Evolutionary conservation across 441 rosid genomes (phyloP).

Genomic region (Gossypium armourianum): DNA sequence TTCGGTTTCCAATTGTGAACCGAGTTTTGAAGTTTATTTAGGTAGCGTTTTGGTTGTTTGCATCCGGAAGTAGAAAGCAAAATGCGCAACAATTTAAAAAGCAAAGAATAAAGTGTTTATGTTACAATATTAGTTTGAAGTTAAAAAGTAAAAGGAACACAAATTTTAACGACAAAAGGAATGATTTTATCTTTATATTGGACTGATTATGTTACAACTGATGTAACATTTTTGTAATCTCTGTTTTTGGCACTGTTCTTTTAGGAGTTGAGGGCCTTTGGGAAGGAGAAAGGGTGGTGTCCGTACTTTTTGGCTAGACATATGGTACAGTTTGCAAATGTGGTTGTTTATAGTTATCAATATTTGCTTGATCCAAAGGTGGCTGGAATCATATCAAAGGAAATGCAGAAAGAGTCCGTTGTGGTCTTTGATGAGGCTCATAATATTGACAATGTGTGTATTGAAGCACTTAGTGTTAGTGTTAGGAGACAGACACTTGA

Average conservation of each 20-base stretch:
- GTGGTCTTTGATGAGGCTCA: constrained; percentile 95
- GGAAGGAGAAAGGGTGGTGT: constrained; percentile 78
- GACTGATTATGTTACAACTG: not conserved
- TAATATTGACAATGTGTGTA: constrained; percentile 88
- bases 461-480: constrained; percentile 88
- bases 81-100: not conserved
- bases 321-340: constrained; percentile 85
- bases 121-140: too few species aligned
- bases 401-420: constrained; percentile 83
- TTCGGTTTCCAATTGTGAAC: too few species aligned
- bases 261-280: constrained; percentile 71
- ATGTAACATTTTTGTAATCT: not conserved
- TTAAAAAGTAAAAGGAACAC: not conserved
- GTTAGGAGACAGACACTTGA: constrained; percentile 84
- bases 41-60: not conserved
- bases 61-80: not conserved
- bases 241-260: not conserved
- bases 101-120: too few species aligned
- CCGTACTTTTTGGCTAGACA: constrained; percentile 86
- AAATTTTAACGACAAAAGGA: constrained; percentile 5
- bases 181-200: not conserved
- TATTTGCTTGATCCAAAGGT: constrained; percentile 93
- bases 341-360: constrained; percentile 85
- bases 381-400: constrained; percentile 88
- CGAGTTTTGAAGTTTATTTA: too few species aligned